Conservation (phyloP, 140 eudicot species). For the Flaveria floridana region DNA sequence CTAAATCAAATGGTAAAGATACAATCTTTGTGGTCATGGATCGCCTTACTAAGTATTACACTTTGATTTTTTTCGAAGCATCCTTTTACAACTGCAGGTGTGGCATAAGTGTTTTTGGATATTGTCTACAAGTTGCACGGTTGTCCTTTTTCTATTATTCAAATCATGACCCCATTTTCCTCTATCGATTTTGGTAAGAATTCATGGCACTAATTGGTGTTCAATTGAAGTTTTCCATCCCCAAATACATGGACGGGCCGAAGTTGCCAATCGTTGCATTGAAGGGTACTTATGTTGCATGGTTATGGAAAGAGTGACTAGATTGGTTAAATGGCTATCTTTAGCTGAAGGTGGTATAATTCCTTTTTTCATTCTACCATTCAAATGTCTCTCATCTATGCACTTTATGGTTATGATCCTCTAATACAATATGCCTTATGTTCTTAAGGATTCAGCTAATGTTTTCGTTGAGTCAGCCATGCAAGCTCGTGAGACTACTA, state of each 20-base stretch:
- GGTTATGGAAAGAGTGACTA: background rate
- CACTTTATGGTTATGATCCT: background rate
- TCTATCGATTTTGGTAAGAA: background rate
- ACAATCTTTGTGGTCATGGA: no score
- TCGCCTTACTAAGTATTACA: no score
- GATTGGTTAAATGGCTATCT: background rate
- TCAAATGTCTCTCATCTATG: background rate
- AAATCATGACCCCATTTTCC: no score
- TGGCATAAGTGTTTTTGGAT: no score
- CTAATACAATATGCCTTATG: background rate
- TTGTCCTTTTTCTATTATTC: background rate
- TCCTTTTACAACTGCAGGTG: no score
- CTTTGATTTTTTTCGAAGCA: no score
- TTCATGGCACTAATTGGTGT: background rate
- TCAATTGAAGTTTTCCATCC: no score
- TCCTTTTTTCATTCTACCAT: background rate
- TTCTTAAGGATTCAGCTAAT: background rate
- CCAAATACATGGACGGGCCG: background rate
- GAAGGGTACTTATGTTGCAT: background rate
- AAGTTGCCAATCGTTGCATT: background rate
- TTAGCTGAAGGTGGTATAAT: background rate
- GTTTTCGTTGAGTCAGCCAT: background rate
- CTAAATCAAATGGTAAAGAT: no score
- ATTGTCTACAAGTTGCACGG: background rate
- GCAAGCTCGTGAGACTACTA: background rate